These are phyloP conservation scores for Podospora anserina DNA, from an alignment of 495 filamentous ascomycete species.

Conservation along the genomic window DNA sequence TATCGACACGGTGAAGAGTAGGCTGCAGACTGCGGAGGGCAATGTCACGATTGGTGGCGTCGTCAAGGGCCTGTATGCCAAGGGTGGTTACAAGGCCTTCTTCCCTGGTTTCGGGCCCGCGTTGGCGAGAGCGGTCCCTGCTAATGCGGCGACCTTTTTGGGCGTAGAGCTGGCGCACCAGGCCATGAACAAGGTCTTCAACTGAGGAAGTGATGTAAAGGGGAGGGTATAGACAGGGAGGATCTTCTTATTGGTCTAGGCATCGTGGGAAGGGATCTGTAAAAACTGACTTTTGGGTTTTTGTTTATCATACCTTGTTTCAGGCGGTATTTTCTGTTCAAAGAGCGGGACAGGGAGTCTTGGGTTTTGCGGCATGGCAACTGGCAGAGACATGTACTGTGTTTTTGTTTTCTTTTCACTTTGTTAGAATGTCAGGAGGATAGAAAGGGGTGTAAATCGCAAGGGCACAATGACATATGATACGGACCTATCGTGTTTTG, in stretches of 20 bases:
- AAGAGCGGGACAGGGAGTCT: background rate
- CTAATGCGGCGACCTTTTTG: slow-evolving; percentile 74
- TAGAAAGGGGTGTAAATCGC: no score
- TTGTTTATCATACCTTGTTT: slow-evolving; percentile 18
- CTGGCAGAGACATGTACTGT: background rate
- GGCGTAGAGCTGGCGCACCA: slow-evolving; percentile 81
- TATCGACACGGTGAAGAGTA: slow-evolving; percentile 91
- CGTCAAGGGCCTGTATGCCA: slow-evolving; percentile 70
- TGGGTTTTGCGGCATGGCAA: background rate
- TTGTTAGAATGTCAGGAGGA: background rate
- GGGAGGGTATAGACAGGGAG: background rate
- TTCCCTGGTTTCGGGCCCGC: slow-evolving; percentile 96
- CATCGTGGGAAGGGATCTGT: background rate
- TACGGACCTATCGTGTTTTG: no score
- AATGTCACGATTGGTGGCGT: slow-evolving; percentile 79
- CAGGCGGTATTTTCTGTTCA: background rate
- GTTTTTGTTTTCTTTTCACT: background rate
- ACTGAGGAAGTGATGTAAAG: slow-evolving; percentile 3
- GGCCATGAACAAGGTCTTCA: slow-evolving; percentile 71
- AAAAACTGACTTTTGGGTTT: background rate
- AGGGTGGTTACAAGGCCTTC: slow-evolving; percentile 86
- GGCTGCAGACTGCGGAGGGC: slow-evolving; percentile 88
- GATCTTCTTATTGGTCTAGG: background rate
- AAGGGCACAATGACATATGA: no score
- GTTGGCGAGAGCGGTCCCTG: slow-evolving; percentile 86